Percentiles rank a stretch among this genome's conserved stretches.
Conservation (phyloP, 2,329 filamentous ascomycete genomes). For the Knoxdaviesia proteae region DNA sequence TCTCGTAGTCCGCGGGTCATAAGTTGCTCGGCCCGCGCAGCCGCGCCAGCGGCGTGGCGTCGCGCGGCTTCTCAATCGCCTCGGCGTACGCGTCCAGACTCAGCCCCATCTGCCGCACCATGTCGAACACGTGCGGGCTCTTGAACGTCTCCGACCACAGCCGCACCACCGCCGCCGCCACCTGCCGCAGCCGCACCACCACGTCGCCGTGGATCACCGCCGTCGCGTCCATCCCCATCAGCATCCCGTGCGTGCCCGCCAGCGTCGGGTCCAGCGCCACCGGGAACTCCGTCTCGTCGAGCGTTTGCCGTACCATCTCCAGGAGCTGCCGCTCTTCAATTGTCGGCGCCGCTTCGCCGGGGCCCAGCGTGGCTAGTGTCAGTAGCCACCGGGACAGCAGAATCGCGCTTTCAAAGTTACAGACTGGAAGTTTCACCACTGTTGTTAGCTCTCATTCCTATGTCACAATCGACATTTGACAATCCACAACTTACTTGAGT, state of each 20-base stretch:
- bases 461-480: conserved; percentile 1
- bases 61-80: conserved; percentile 31
- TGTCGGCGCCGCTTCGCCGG: conserved; percentile 26
- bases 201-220: conserved; percentile 3
- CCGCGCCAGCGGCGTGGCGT: conserved; percentile 21
- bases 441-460: not conserved
- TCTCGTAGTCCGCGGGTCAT: not conserved
- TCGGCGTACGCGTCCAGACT: conserved; percentile 36
- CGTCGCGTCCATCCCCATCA: conserved; percentile 25
- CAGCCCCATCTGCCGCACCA: conserved; percentile 35
- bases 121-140: conserved; percentile 38
- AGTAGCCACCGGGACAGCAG: conserved; percentile 39
- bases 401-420: conserved; percentile 40
- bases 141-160: conserved; percentile 43
- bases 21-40: not conserved
- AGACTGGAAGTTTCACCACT: conserved; percentile 18
- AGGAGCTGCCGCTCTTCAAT: conserved; percentile 32
- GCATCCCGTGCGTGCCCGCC: conserved; percentile 11
- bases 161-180: conserved; percentile 35
- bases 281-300: conserved; percentile 42
- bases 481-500: conserved; percentile 26
- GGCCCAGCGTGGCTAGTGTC: conserved; percentile 29
- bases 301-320: conserved; percentile 33
- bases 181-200: conserved; percentile 22
- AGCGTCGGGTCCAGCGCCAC: conserved; percentile 37